phyloP scores from a whole-genome alignment of 345 rosid genomes.

The Bruguiera parviflora region DNA sequence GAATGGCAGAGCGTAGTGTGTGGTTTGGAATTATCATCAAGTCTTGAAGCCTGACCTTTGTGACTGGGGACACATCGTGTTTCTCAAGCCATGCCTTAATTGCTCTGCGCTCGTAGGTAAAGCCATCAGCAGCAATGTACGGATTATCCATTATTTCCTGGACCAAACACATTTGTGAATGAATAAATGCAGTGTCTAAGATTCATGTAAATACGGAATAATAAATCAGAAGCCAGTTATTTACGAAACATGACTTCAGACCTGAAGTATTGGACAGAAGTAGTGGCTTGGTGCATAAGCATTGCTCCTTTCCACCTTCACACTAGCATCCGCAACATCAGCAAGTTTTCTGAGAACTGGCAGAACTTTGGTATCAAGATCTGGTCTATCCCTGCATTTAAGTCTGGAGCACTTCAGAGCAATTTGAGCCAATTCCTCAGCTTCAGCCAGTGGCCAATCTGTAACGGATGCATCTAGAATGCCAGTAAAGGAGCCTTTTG shows the following conservation, averaged over 20 bases:
- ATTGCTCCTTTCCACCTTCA: conserved; percentile 43
- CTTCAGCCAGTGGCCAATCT: conserved; percentile 75
- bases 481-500: conserved; percentile 46
- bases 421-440: conserved; percentile 59
- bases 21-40: conserved; percentile 51
- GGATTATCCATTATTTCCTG: conserved; percentile 93
- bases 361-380: conserved; percentile 67
- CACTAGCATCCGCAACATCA: conserved; percentile 50
- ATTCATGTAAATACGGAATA: not conserved
- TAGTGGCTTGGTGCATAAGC: conserved; percentile 55
- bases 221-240: not conserved
- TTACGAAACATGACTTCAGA: conserved; percentile 18
- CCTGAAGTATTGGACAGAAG: conserved; percentile 87
- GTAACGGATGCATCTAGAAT: conserved; percentile 56
- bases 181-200: not conserved
- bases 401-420: conserved; percentile 69
- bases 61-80: conserved; percentile 68
- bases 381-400: conserved; percentile 89
- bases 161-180: conserved; percentile 13
- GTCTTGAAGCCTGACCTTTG: conserved; percentile 57
- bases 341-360: conserved; percentile 64
- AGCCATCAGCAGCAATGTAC: conserved; percentile 82
- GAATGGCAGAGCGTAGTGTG: conserved; percentile 64
- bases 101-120: conserved; percentile 72
- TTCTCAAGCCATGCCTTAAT: conserved; percentile 68